Conservation (phyloP, 352 stramenopile species). For the Blastocystis sp. region DNA sequence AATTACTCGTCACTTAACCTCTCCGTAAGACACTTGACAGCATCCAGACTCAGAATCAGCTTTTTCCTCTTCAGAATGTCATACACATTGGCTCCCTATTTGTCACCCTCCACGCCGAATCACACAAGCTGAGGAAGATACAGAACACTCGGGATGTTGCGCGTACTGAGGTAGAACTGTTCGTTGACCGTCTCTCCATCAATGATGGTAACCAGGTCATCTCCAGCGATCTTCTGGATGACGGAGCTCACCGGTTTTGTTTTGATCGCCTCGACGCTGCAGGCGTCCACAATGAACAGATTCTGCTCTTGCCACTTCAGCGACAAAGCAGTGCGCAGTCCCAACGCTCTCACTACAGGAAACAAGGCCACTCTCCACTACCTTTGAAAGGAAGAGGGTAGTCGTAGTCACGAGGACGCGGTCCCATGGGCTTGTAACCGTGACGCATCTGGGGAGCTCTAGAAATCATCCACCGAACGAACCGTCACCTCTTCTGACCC, state of each 20-base stretch:
- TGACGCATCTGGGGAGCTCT: conserved; percentile 68
- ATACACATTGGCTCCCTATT: conserved; percentile 67
- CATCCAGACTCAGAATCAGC: conserved; percentile 66
- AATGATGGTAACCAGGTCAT: conserved; percentile 60
- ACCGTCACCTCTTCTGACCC: conserved; percentile 64
- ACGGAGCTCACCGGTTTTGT: conserved; percentile 60
- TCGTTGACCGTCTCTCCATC: conserved; percentile 64
- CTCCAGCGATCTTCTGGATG: conserved; percentile 57
- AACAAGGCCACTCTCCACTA: conserved; percentile 60
- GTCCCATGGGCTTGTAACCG: conserved; percentile 72
- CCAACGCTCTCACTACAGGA: conserved; percentile 56
- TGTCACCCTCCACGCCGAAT: conserved; percentile 63
- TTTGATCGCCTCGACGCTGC: conserved; percentile 61
- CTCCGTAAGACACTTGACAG: conserved; percentile 62
- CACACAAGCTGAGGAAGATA: conserved; percentile 50
- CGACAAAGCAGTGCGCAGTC: conserved; percentile 63
- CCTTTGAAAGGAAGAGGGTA: conserved; percentile 73
- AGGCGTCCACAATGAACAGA: conserved; percentile 68
- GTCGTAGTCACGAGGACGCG: conserved; percentile 66
- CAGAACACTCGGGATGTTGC: conserved; percentile 63
- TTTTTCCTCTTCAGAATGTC: conserved; percentile 69
- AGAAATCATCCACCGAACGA: neutral
- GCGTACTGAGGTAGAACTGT: conserved; percentile 64
- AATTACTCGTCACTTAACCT: conserved; percentile 53
- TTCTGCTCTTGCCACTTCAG: conserved; percentile 73